A percentile compares a stretch with the other conserved stretches of the same genome.
phyloP scores from a whole-genome alignment of 73 alveolate species.

The Paramecium sexaurelia region DNA sequence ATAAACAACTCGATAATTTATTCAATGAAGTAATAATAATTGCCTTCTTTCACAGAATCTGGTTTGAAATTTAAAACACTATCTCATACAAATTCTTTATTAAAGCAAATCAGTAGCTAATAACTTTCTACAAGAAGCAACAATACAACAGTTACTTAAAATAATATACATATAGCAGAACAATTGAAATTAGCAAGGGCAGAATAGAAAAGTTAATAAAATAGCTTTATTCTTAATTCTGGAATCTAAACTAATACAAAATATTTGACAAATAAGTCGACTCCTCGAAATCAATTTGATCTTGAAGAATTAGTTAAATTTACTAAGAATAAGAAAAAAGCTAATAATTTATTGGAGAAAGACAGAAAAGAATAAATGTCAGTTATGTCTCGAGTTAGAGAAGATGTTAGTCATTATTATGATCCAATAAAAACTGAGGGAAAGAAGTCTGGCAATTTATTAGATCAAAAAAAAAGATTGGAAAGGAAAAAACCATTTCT shows the following conservation, averaged over 20 bases:
- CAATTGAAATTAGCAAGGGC: neutral
- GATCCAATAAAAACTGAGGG: neutral
- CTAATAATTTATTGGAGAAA: neutral
- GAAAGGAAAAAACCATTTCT: neutral
- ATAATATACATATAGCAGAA: neutral
- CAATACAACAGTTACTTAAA: neutral
- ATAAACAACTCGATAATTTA: neutral
- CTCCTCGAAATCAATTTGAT: neutral
- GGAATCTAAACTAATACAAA: neutral
- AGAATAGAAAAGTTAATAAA: neutral
- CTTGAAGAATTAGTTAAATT: neutral
- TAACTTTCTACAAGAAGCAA: neutral
- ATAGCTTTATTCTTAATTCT: neutral
- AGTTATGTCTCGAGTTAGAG: neutral
- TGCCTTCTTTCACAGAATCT: neutral
- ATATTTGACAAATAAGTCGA: neutral
- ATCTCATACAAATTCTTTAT: neutral
- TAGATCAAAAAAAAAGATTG: neutral
- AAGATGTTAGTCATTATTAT: constrained; percentile 54
- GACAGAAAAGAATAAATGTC: neutral
- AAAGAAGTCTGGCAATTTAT: neutral
- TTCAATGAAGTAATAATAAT: neutral
- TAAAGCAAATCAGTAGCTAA: neutral
- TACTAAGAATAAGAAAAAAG: neutral
- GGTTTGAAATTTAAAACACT: neutral